phyloP scores from a whole-genome alignment of 1,284 basidiomycete species.

The Volvariella surrecta region DNA sequence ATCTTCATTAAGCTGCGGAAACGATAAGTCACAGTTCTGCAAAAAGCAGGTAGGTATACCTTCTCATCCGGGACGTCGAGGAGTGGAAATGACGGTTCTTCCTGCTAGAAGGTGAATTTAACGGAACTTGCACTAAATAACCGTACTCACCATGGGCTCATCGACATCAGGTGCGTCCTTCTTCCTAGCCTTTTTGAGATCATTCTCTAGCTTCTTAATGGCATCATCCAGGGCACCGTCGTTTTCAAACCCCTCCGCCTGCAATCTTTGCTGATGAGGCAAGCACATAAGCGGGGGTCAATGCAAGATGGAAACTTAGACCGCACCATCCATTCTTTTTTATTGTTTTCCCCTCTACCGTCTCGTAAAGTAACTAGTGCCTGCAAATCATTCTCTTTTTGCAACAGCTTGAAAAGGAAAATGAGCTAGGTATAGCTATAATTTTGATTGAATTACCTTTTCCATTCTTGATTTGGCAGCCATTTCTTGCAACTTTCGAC shows the following conservation, averaged over 20 bases:
- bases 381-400: constrained; percentile 81
- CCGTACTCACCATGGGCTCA: constrained; percentile 30
- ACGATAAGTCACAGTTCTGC: constrained; percentile 2
- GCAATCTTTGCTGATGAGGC: constrained; percentile 40
- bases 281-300: neutral
- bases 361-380: constrained; percentile 65
- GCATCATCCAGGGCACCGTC: constrained; percentile 57
- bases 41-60: constrained; percentile 25
- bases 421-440: neutral
- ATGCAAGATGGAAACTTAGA: neutral
- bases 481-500: constrained; percentile 84
- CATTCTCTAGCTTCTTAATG: constrained; percentile 70
- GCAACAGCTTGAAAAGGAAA: constrained; percentile 38
- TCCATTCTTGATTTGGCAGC: constrained; percentile 83
- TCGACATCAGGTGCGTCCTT: constrained; percentile 57
- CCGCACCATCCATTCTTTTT: constrained; percentile 67
- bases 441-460: constrained; percentile 45
- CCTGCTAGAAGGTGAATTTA: constrained; percentile 26
- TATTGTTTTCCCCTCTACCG: constrained; percentile 55
- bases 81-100: constrained; percentile 85
- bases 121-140: neutral
- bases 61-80: constrained; percentile 89
- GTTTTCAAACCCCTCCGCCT: constrained; percentile 72
- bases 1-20: constrained; percentile 77
- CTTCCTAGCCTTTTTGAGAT: constrained; percentile 60